These are phyloP conservation scores for Coemansia erecta DNA, from an alignment of 192 early-diverging fungal species.

Conservation along the genomic window DNA sequence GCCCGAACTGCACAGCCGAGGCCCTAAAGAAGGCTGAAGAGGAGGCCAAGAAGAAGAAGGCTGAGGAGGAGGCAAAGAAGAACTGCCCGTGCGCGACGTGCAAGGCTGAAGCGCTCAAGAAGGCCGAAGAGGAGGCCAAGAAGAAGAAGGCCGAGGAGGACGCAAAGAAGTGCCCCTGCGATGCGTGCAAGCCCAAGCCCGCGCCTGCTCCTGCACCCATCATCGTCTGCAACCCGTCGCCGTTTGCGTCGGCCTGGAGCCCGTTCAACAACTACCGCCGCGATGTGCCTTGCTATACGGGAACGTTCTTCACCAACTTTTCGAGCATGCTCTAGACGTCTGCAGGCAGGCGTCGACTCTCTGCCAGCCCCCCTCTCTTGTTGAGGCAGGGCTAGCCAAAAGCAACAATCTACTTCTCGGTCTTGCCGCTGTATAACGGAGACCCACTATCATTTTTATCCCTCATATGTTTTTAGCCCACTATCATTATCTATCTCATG, in stretches of 20 bases:
- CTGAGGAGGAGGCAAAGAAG: constrained; percentile 7
- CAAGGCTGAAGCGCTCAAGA: constrained; percentile 3
- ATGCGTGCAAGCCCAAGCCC: constrained; percentile 13
- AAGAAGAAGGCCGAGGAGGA: constrained; percentile 12
- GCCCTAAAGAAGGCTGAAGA: constrained; percentile 25
- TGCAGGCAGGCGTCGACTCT: not conserved
- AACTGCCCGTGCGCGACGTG: constrained; percentile 24
- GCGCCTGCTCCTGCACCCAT: constrained; percentile 9
- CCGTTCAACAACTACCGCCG: constrained; percentile 56
- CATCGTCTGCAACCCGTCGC: constrained; percentile 34
- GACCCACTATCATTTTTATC: constrained; percentile 4
- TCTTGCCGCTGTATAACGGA: constrained; percentile 3
- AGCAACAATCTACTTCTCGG: not conserved
- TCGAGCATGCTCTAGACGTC: constrained; percentile 23
- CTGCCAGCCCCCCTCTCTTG: too few relatives aligned
- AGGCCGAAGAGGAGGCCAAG: not conserved
- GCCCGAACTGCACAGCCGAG: constrained; percentile 7
- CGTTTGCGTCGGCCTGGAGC: constrained; percentile 54
- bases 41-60: constrained; percentile 19
- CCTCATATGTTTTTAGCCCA: not conserved
- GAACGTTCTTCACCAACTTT: constrained; percentile 52
- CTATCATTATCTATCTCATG: constrained; percentile 7
- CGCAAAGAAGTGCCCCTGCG: constrained; percentile 11
- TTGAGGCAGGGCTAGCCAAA: too few relatives aligned
- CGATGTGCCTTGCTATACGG: constrained; percentile 45